phyloP scores from a whole-genome alignment of 2,329 filamentous ascomycete genomes.

The Apiospora malaysiana region DNA sequence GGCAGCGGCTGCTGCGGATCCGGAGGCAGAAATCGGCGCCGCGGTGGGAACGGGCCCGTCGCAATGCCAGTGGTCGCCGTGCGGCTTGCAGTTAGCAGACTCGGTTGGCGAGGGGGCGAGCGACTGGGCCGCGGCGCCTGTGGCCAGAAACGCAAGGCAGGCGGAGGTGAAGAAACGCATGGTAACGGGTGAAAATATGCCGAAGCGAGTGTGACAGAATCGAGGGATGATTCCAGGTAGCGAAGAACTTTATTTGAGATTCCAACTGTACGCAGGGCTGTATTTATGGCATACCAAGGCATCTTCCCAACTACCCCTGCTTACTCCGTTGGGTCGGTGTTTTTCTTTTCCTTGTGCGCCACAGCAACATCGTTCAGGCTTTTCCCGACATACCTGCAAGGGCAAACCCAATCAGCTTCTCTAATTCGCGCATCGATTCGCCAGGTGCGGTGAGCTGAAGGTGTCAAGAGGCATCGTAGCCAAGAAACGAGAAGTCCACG shows the following conservation, averaged over 20 bases:
- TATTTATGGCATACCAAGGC: not conserved
- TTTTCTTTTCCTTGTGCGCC: not conserved
- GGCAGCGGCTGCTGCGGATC: not conserved
- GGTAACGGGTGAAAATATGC: not conserved
- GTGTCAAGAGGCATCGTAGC: not conserved
- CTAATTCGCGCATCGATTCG: not conserved
- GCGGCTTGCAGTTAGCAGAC: conserved; percentile 41
- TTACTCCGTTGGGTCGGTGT: not conserved
- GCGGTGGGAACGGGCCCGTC: conserved; percentile 28
- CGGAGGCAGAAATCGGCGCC: not conserved
- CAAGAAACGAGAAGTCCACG: conserved; percentile 1
- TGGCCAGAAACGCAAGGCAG: conserved; percentile 26
- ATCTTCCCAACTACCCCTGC: not conserved
- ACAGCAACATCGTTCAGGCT: not conserved
- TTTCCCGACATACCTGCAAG: not conserved
- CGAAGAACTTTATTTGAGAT: too few relatives aligned
- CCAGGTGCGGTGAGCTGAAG: not conserved
- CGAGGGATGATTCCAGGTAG: too few relatives aligned
- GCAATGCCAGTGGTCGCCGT: conserved; percentile 45
- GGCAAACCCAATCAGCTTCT: not conserved
- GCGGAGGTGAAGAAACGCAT: conserved; percentile 27
- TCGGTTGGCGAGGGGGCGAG: conserved; percentile 34
- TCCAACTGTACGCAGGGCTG: not conserved
- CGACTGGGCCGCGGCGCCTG: conserved; percentile 23
- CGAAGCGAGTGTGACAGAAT: not conserved